Percentiles rank a stretch among this genome's conserved stretches.
Evolutionary conservation across 345 rosid species (phyloP).

Genomic region (Moricandia arvensis): DNA sequence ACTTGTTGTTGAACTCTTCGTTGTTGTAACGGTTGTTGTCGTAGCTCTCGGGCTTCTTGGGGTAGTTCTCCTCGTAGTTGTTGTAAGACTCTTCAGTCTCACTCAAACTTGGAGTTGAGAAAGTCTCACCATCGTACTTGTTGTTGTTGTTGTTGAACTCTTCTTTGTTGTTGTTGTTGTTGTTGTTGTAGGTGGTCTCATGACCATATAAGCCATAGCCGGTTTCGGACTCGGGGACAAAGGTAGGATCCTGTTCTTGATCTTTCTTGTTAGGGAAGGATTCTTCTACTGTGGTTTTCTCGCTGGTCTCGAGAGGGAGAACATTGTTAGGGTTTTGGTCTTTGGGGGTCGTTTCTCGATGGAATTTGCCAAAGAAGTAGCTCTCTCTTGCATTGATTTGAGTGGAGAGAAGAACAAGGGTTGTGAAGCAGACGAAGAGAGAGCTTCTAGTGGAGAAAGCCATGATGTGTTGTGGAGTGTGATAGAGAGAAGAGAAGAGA

Average conservation of each 20-base stretch:
- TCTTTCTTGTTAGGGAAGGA: constrained; percentile 27
- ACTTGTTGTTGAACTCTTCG: constrained; percentile 28
- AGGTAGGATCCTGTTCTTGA: constrained; percentile 37
- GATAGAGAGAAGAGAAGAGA: constrained; percentile 22
- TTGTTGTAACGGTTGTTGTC: constrained; percentile 20
- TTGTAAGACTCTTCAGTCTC: constrained; percentile 33
- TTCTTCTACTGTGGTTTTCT: constrained; percentile 31
- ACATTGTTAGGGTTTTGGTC: constrained; percentile 27
- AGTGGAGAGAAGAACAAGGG: constrained; percentile 33
- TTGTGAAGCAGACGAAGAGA: constrained; percentile 32
- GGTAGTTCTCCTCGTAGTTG: constrained; percentile 35
- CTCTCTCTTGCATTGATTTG: constrained; percentile 43
- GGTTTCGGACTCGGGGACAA: constrained; percentile 31
- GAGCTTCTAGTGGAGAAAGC: constrained; percentile 37
- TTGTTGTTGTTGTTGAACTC: constrained; percentile 32
- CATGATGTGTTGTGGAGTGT: constrained; percentile 32
- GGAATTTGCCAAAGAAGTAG: constrained; percentile 43
- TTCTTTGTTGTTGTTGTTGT: constrained; percentile 23
- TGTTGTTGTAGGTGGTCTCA: constrained; percentile 29
- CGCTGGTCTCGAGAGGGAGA: constrained; percentile 31
- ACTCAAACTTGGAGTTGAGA: constrained; percentile 37
- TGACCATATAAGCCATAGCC: constrained; percentile 44
- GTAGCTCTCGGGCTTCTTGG: constrained; percentile 26
- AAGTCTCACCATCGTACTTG: constrained; percentile 27
- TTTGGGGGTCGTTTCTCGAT: constrained; percentile 27